Base-by-base conservation (phyloP, 768 basidiomycete genomes). In the Cytidiella melzeri region DNA sequence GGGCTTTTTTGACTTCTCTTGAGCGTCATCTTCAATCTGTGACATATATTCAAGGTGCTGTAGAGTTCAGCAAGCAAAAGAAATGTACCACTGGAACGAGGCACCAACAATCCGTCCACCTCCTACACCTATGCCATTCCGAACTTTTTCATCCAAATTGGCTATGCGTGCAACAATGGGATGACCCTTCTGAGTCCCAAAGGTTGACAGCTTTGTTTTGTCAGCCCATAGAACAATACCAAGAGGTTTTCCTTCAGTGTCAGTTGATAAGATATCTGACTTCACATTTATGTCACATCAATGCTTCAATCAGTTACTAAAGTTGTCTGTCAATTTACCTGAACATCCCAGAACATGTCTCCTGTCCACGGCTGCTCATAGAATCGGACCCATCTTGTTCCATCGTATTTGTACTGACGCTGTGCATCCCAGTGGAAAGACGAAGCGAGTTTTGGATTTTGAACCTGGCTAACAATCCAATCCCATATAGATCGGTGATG, bases 11-110 rank as follows among this genome's bases (percentile, higher is more conserved):
- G 41, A 13, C 23, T 41, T 39, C 3, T 57, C 54, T n/a, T 46
- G 20, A 15, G 55, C 28, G 50, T 57, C 27, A 1, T 19, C 3
- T n/a, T 45, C 5, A 44, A 15, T 24, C 36, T 15, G 13, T 25
- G 43, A 30, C 20, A 28, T 45, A 25, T 36, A 23, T 15, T 36
- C 11, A 7, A 47, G 18, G 24, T 23, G 30, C 4, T 36, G 6
- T 23, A n/a, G 42, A 42, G 46, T 19, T 6, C 26, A 34, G 25
- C 9, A 34, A n/a, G 20, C 15, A 18, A 37, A n/a, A n/a, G 12
- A 21, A 20, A 58, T 26, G 46, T 51, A 65, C 55, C 13, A 65
- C 56, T 1, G 62, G 57, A 12, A 64, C 47, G 51, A 61, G 61
- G 5, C n/a, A n/a, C 61, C 55, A 0, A 63, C 61, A 19, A 63